Base-by-base conservation (phyloP, 805 yeast species). In the Huiozyma sinensis region DNA sequence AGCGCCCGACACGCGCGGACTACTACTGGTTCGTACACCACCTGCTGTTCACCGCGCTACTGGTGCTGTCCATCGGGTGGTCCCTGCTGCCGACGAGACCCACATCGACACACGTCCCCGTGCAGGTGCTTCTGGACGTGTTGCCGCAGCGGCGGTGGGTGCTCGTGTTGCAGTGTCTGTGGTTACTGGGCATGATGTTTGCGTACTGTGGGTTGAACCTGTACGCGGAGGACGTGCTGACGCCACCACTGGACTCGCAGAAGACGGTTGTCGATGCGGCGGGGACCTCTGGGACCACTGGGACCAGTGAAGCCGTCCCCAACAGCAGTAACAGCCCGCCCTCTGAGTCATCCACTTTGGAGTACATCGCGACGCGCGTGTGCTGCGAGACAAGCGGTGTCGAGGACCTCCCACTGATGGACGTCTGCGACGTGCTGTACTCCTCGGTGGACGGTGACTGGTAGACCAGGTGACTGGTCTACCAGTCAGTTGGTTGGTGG, bases 111-210 rank as follows among this genome's bases (percentile, higher is more conserved):
- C 11, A 46, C 29, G 41, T 38, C 40, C 41, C 7, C 28, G 17
- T 41, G 30, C 40, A 36, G 24, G 33, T 38, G 10, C 7, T 43
- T 28, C 24, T 39, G 29, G 50, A 24, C 40, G 45, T 34, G 40
- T 47, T 43, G 79, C 97, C 97, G 0, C 83, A 90, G 31, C 71
- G 94, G 51, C 83, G 89, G 79, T 92, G 97, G 98, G 81, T 95
- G 2, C 58, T 84, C 33, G 83, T 86, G 1, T 61, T 84, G 2
- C 95, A 96, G 4, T 70, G 85, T 10, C 76, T 76, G 50, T 70
- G 81, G 5, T 63, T 90, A 30, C 77, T 85, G 71, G 60, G 71
- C 8, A 79, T 89, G 87, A 64, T 80, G 12, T 88, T 76, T 56
- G 74, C 73, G 0, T 90, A 89, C 59, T 67, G 83, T 1, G 85